Percentiles rank a stretch among this genome's conserved stretches.
Conservation (phyloP, 2,329 filamentous ascomycete genomes). For the Talaromyces verruculosus region DNA sequence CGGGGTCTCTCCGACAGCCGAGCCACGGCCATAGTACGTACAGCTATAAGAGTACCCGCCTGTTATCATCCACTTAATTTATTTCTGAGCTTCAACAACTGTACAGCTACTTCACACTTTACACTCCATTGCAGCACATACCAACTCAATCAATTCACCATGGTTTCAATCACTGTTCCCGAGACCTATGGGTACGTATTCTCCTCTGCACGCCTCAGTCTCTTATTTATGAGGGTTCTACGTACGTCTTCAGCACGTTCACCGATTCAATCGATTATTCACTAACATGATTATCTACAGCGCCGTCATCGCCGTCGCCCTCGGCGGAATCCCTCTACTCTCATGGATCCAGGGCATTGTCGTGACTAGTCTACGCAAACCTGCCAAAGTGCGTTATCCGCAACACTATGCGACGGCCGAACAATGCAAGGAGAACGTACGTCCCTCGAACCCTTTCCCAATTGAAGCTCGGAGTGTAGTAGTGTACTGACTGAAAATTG, state of each 20-base stretch:
- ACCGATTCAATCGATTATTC: not conserved
- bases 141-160: slow-evolving; percentile 25
- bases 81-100: not conserved
- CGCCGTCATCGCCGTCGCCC: slow-evolving; percentile 56
- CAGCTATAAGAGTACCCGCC: not conserved
- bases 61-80: not conserved
- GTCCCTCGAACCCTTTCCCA: slow-evolving; percentile 22
- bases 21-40: not conserved
- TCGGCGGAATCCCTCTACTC: slow-evolving; percentile 56
- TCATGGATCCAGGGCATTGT: slow-evolving; percentile 52
- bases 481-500: not conserved
- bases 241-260: not conserved
- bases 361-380: slow-evolving; percentile 50
- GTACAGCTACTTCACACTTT: not conserved
- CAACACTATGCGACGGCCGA: slow-evolving; percentile 58
- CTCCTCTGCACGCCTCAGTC: not conserved
- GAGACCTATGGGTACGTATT: slow-evolving; percentile 50
- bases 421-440: slow-evolving; percentile 52
- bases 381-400: slow-evolving; percentile 57
- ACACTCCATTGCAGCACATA: not conserved
- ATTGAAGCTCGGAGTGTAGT: too few relatives aligned
- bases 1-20: not conserved
- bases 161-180: slow-evolving; percentile 47
- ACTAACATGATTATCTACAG: slow-evolving; percentile 35
- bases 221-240: not conserved